A percentile compares a stretch with the other conserved stretches of the same genome.
Conservation (phyloP, 352 stramenopile genomes). For the Globisporangium paddicum region DNA sequence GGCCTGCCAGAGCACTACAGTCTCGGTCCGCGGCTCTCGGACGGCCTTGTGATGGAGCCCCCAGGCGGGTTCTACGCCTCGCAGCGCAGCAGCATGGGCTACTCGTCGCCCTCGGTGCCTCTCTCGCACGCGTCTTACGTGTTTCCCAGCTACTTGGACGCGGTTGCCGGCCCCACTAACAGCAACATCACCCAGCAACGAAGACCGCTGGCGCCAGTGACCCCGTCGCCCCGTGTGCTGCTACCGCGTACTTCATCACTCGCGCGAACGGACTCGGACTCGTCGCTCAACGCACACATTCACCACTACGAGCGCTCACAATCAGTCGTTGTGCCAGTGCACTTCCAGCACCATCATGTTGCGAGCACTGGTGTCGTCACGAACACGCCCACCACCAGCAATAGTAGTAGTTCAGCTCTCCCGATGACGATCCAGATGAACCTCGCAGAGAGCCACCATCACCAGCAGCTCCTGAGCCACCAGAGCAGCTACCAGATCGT, state of each 20-base stretch:
- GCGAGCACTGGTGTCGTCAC: background rate
- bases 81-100: slow-evolving; percentile 1
- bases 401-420: slow-evolving; percentile 6
- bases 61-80: slow-evolving; percentile 16
- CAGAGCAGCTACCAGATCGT: slow-evolving; percentile 50
- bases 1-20: slow-evolving; percentile 21
- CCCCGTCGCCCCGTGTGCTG: slow-evolving; percentile 16
- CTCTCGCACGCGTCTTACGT: slow-evolving; percentile 19
- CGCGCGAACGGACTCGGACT: slow-evolving; percentile 23
- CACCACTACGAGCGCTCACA: background rate
- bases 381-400: slow-evolving; percentile 4
- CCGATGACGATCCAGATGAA: slow-evolving; percentile 17
- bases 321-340: slow-evolving; percentile 4
- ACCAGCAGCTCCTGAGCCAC: slow-evolving; percentile 8
- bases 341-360: background rate
- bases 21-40: slow-evolving; percentile 28
- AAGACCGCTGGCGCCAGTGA: slow-evolving; percentile 29
- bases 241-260: slow-evolving; percentile 18
- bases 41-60: slow-evolving; percentile 42
- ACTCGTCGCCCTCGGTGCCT: slow-evolving; percentile 5
- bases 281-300: slow-evolving; percentile 1
- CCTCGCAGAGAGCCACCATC: slow-evolving; percentile 23
- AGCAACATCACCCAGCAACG: slow-evolving; percentile 1
- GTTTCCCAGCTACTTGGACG: slow-evolving; percentile 4
- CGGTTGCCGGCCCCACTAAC: background rate